Evolutionary conservation across 2,329 filamentous ascomycete genomes (phyloP).

Genomic region (Albophoma yamanashiensis): DNA sequence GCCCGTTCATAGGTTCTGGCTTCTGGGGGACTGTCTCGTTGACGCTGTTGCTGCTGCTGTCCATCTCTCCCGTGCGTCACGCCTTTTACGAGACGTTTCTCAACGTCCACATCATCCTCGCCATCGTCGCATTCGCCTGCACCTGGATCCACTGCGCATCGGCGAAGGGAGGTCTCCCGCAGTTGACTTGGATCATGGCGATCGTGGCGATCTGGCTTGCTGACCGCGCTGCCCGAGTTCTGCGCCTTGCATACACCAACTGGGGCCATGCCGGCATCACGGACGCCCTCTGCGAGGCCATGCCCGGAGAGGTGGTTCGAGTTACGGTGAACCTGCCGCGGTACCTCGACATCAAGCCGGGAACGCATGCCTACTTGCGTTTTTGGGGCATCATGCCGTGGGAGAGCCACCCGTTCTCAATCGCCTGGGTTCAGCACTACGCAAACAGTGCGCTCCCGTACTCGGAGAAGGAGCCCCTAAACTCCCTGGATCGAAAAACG

Average conservation of each 20-base stretch:
- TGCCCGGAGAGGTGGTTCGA: conserved; percentile 59
- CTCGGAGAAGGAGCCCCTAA: conserved; percentile 29
- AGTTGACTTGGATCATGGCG: conserved; percentile 64
- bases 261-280: conserved; percentile 49
- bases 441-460: conserved; percentile 26
- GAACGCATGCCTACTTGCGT: conserved; percentile 66
- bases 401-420: conserved; percentile 71
- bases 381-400: conserved; percentile 55
- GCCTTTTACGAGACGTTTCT: conserved; percentile 97
- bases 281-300: conserved; percentile 53
- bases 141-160: conserved; percentile 71
- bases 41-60: conserved; percentile 54
- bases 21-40: conserved; percentile 52
- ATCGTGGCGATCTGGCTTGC: conserved; percentile 67
- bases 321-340: conserved; percentile 61
- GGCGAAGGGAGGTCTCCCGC: conserved; percentile 55
- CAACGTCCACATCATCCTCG: conserved; percentile 71
- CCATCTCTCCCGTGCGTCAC: conserved; percentile 73
- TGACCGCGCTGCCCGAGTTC: conserved; percentile 56
- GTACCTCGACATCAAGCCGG: conserved; percentile 54
- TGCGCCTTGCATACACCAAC: conserved; percentile 56
- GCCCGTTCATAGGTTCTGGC: conserved; percentile 57
- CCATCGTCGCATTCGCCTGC: conserved; percentile 54
- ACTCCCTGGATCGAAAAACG: conserved; percentile 27
- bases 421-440: conserved; percentile 59